Evolutionary conservation across 192 early-diverging fungal species (phyloP).

Genomic region (Dissophora globulifera): DNA sequence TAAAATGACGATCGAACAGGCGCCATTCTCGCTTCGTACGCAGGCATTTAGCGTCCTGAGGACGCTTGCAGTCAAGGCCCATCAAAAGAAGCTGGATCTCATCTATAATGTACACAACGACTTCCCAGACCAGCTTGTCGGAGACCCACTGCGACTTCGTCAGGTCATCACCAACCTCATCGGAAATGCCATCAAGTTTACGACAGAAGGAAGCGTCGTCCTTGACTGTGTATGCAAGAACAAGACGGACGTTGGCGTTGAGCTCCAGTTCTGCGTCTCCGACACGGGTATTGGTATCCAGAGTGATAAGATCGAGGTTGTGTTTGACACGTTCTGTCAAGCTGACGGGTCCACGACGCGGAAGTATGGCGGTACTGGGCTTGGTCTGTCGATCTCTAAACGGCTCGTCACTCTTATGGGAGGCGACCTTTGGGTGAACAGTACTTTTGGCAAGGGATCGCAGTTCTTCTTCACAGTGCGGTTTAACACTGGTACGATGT

Average conservation of each 20-base stretch:
- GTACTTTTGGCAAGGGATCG: conserved; percentile 74
- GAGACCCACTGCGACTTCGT: conserved; percentile 77
- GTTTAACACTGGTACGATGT: conserved; percentile 56
- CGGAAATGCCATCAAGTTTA: conserved; percentile 89
- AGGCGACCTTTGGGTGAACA: conserved; percentile 83
- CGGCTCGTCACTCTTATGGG: conserved; percentile 80
- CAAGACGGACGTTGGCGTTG: conserved; percentile 53
- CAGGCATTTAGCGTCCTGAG: conserved; percentile 75
- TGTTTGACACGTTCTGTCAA: conserved; percentile 89
- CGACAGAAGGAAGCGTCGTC: conserved; percentile 74
- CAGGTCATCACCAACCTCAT: conserved; percentile 88
- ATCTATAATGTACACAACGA: conserved; percentile 74
- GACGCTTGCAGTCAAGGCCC: conserved; percentile 76
- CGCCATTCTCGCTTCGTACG: conserved; percentile 71
- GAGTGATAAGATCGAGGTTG: conserved; percentile 75
- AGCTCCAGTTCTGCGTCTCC: conserved; percentile 73
- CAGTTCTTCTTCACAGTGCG: conserved; percentile 81
- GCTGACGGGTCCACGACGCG: conserved; percentile 85
- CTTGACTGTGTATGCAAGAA: conserved; percentile 61
- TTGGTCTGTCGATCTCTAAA: conserved; percentile 86
- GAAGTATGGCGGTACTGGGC: conserved; percentile 87
- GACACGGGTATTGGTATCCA: conserved; percentile 91
- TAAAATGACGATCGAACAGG: conserved; percentile 82
- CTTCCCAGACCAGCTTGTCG: conserved; percentile 77
- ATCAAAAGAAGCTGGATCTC: conserved; percentile 78